Evolutionary conservation across 805 yeast species (phyloP).

Genomic region (Candida methanosorbosa): DNA sequence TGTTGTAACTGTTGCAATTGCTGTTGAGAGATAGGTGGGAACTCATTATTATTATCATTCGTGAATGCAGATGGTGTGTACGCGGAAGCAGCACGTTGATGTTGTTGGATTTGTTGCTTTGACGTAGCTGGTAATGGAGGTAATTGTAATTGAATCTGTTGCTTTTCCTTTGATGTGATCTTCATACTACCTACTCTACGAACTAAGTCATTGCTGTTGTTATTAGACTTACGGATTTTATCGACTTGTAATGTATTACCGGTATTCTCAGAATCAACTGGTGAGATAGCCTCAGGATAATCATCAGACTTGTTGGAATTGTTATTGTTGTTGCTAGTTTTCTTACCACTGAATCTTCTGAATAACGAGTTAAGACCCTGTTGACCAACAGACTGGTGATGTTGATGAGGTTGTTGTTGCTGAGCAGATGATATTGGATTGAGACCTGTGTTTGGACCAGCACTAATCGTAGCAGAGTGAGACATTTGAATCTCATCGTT

Average conservation of each 20-base stretch:
- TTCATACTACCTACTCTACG: conserved; percentile 57
- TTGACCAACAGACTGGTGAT: conserved; percentile 8
- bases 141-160: conserved; percentile 16
- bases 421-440: conserved; percentile 9
- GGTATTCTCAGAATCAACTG: neutral
- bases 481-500: neutral
- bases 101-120: conserved; percentile 19
- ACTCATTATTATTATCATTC: conserved; percentile 6
- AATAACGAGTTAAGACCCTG: conserved; percentile 19
- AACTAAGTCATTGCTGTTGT: conserved; percentile 21
- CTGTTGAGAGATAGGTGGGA: conserved; percentile 4
- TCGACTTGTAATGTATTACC: neutral
- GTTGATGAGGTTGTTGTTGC: conserved; percentile 11
- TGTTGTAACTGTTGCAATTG: conserved; percentile 16
- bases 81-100: conserved; percentile 31
- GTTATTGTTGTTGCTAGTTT: conserved; percentile 4
- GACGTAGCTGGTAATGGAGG: conserved; percentile 22
- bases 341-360: conserved; percentile 25
- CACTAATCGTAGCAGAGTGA: neutral
- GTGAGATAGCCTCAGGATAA: neutral
- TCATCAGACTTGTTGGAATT: neutral
- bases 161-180: conserved; percentile 49
- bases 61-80: conserved; percentile 21
- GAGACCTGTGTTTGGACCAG: neutral
- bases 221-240: neutral